Percentiles rank a stretch among this genome's conserved stretches.
Conservation (phyloP, 257 asterid species). For the Plantago ovata region DNA sequence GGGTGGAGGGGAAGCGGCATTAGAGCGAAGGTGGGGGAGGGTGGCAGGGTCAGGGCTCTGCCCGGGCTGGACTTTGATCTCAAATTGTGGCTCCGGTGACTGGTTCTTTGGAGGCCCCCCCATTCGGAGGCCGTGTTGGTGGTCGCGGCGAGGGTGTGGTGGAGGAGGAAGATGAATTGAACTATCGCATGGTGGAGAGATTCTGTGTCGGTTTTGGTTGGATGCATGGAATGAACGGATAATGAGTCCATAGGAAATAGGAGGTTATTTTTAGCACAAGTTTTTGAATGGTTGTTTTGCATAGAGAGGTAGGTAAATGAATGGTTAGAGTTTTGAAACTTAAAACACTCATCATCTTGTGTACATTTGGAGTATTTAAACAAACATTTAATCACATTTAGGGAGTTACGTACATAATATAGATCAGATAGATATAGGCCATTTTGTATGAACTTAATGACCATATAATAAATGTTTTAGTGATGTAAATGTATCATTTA, state of each 20-base stretch:
- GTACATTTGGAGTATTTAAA: too few species aligned
- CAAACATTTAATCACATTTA: too few species aligned
- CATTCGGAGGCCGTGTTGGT: slow-evolving; percentile 29
- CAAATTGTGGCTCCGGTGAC: slow-evolving; percentile 44
- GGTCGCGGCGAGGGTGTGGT: slow-evolving; percentile 2
- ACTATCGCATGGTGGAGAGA: slow-evolving; percentile 6
- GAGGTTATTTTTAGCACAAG: slow-evolving; percentile 6
- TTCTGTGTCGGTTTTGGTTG: slow-evolving; percentile 4
- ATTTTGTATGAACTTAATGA: too few species aligned
- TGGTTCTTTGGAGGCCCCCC: slow-evolving; percentile 54
- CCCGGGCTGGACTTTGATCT: slow-evolving; percentile 44
- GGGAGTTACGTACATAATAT: too few species aligned
- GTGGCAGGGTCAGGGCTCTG: slow-evolving; percentile 18
- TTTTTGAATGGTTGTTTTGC: slow-evolving; percentile 6
- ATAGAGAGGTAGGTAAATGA: neutral
- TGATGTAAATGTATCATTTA: too few species aligned
- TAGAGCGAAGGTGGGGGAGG: neutral
- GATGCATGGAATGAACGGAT: neutral
- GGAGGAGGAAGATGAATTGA: neutral
- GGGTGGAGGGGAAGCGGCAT: neutral
- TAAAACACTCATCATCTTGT: too few species aligned
- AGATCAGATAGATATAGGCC: too few species aligned
- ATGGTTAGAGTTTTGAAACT: neutral
- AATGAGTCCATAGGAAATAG: slow-evolving; percentile 2
- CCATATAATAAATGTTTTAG: too few species aligned